Base-by-base conservation (phyloP, 306 rosid species). In the Casuarina glauca region DNA sequence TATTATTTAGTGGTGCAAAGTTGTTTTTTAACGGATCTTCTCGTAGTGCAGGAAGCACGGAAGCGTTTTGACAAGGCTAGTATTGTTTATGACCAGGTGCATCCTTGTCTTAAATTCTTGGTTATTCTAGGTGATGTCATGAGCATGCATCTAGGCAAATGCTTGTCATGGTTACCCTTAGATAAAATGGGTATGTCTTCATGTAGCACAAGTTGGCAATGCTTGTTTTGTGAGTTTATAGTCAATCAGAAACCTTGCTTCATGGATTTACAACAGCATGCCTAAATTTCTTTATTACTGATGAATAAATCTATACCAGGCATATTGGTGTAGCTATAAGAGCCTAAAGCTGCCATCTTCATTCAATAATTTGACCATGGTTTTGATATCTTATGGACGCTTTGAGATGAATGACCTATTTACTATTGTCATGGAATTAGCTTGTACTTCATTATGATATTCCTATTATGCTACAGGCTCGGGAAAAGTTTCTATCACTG, bases 21-120 rank as follows among this genome's bases (percentile, higher is more conserved):
- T 43, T 75, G 68, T 70, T 58, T 66, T 26, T 80, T 83, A 76
- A 86, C 82, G 80, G 85, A 64, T 82, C 76, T 73, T 82, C 76
- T 74, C 78, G 81, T 84, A 73, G 84, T 90, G 90, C 96, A 96
- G 99, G 99, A 96, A 85, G 96, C 98, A n/a, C 91, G 99, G 54
- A 96, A 93, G 73, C 98, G 87, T 73, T 96, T 96, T 82, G 99
- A 96, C 87, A 96, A 91, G 86, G 99, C 98, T 74, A 93, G 97
- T 83, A 97, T 96, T 89, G 84, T 88, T 78, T 96, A 96, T 81
- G 99, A 96, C 78, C 99, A 96, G 98, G 99, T 96, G 75, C 86
- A 63, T 78, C 49, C 73, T 39, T 38, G 48, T 76, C n/a, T 76
- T 13, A 68, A 6, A n/a, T 82, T 72, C 62, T 76, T 70, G 67